Conservation (phyloP, 2,329 filamentous ascomycete genomes). For the Fusarium devonianum region DNA sequence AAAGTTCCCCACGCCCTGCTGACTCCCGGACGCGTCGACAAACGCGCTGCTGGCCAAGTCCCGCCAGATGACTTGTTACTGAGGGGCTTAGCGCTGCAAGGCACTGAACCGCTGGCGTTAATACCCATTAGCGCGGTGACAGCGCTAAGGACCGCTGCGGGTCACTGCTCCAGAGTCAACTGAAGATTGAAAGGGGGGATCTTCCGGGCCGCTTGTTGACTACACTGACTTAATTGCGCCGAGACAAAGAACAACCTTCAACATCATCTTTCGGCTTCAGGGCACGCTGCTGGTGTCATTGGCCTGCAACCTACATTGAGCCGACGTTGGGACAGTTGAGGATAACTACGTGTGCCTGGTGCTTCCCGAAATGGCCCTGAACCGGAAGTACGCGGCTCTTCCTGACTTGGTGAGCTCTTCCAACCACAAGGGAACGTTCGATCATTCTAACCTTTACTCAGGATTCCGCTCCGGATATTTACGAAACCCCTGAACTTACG, state of each 20-base stretch:
- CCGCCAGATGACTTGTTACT: constrained; percentile 5
- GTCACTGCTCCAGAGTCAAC: constrained; percentile 17
- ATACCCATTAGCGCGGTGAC: constrained; percentile 5
- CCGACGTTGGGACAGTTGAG: background rate
- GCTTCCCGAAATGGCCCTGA: constrained; percentile 70
- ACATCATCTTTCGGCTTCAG: constrained; percentile 2
- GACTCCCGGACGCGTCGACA: constrained; percentile 22
- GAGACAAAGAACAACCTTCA: constrained; percentile 6
- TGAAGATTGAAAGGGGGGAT: constrained; percentile 14
- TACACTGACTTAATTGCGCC: background rate
- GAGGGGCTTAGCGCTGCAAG: constrained; percentile 7
- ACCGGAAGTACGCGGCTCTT: constrained; percentile 81
- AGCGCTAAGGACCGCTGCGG: constrained; percentile 1
- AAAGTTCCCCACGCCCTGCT: constrained; percentile 1
- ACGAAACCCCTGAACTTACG: constrained; percentile 92
- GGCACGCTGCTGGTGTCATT: background rate
- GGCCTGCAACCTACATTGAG: background rate
- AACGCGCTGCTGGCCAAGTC: constrained; percentile 20
- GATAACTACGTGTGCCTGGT: background rate
- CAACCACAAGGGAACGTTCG: constrained; percentile 4
- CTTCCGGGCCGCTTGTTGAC: constrained; percentile 13
- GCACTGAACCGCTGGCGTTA: constrained; percentile 3
- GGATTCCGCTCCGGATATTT: constrained; percentile 94
- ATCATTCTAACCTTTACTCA: constrained; percentile 47
- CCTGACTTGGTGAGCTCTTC: constrained; percentile 72